phyloP scores from a whole-genome alignment of 2,329 filamentous ascomycete genomes.

The Mariannaea sp. region DNA sequence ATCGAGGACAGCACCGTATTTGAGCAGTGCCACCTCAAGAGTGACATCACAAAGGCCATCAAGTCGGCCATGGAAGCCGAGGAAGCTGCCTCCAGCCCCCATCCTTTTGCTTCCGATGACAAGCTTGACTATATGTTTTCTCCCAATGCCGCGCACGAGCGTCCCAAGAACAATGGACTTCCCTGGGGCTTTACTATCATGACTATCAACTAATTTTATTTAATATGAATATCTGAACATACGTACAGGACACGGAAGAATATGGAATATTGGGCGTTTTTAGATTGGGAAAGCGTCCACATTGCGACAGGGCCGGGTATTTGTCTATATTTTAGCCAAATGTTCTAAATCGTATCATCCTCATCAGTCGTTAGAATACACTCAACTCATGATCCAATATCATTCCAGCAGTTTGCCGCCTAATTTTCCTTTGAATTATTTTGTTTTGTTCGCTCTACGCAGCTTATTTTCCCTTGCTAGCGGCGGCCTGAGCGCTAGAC shows the following conservation, averaged over 20 bases:
- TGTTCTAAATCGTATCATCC: conserved; percentile 31
- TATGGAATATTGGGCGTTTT: conserved; percentile 27
- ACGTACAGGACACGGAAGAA: conserved; percentile 26
- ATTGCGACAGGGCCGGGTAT: conserved; percentile 15
- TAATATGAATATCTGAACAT: conserved; percentile 16
- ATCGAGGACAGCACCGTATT: conserved; percentile 36
- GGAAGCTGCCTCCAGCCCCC: conserved; percentile 30
- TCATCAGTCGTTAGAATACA: conserved; percentile 36
- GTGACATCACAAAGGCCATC: conserved; percentile 32
- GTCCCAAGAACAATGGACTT: conserved; percentile 34
- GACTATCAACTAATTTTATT: conserved; percentile 32
- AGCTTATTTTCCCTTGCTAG: conserved; percentile 40
- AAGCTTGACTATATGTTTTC: conserved; percentile 33
- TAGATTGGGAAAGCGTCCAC: conserved; percentile 15
- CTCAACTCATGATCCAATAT: conserved; percentile 39
- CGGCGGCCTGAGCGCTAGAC: conserved; percentile 52
- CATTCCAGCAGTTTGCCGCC: conserved; percentile 7
- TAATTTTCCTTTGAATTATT: conserved; percentile 4
- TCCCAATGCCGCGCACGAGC: conserved; percentile 30
- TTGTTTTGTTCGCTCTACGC: conserved; percentile 23
- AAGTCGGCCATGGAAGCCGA: conserved; percentile 35
- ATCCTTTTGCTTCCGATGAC: conserved; percentile 33
- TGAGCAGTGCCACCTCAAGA: conserved; percentile 28
- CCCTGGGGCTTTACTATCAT: conserved; percentile 37
- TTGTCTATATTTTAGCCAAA: conserved; percentile 17